Evolutionary conservation across 768 basidiomycete genomes (phyloP).

Genomic region (Mycena rebaudengoi): DNA sequence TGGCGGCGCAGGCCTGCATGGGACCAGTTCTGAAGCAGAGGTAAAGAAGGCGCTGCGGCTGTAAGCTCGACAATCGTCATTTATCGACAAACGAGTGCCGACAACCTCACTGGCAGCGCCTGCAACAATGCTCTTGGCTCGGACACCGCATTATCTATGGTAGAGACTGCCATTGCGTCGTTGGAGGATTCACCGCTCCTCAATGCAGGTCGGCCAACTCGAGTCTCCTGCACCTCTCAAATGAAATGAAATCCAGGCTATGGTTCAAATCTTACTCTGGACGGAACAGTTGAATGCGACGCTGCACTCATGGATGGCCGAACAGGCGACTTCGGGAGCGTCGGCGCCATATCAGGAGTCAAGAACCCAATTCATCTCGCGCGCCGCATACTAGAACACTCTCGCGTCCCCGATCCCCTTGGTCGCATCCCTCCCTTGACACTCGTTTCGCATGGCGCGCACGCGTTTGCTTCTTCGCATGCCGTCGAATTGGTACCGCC

Average conservation of each 20-base stretch:
- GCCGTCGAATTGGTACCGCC: slow-evolving; percentile 46
- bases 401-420: slow-evolving; percentile 54
- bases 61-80: slow-evolving; percentile 48
- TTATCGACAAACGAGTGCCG: neutral
- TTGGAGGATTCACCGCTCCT: slow-evolving; percentile 74
- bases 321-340: slow-evolving; percentile 64
- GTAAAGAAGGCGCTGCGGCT: slow-evolving; percentile 64
- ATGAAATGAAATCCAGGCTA: slow-evolving; percentile 52
- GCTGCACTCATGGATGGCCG: slow-evolving; percentile 72
- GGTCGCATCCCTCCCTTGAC: slow-evolving; percentile 79
- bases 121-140: slow-evolving; percentile 52
- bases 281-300: slow-evolving; percentile 85
- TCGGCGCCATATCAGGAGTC: slow-evolving; percentile 77
- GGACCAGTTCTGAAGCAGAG: slow-evolving; percentile 52
- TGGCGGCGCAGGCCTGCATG: slow-evolving; percentile 81
- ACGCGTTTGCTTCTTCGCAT: slow-evolving; percentile 54
- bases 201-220: slow-evolving; percentile 66
- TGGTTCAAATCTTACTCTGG: slow-evolving; percentile 80
- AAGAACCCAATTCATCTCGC: slow-evolving; percentile 77
- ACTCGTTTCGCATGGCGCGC: slow-evolving; percentile 70
- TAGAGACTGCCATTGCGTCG: slow-evolving; percentile 60
- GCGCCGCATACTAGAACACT: slow-evolving; percentile 61
- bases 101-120: slow-evolving; percentile 49
- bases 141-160: slow-evolving; percentile 30
- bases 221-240: neutral